Conservation (phyloP, 768 basidiomycete species). For the Cyclocybe cylindracea region DNA sequence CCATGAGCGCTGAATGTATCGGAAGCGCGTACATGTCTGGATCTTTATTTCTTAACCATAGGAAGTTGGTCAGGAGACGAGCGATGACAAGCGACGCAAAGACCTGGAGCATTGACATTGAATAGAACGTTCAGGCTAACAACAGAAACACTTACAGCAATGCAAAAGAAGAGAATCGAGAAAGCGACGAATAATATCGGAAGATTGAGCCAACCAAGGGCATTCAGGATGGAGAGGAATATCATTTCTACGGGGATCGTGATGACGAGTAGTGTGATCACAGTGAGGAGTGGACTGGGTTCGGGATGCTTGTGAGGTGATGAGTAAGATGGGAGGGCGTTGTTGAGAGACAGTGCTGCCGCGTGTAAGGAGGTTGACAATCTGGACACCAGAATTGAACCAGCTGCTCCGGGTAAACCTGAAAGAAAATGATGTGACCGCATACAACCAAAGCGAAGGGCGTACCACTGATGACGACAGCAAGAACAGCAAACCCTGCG, state of each 20-base stretch:
- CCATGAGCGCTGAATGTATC: slow-evolving; percentile 86
- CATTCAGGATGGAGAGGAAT: slow-evolving; percentile 67
- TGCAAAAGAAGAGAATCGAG: slow-evolving; percentile 71
- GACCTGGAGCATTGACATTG: slow-evolving; percentile 46
- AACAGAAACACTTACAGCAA: slow-evolving; percentile 55
- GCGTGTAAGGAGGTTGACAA: slow-evolving; percentile 88
- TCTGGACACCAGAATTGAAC: slow-evolving; percentile 88
- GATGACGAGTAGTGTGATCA: slow-evolving; percentile 69
- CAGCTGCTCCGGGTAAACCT: slow-evolving; percentile 88
- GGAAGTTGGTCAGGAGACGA: slow-evolving; percentile 62
- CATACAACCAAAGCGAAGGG: slow-evolving; percentile 3
- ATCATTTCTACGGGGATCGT: slow-evolving; percentile 80
- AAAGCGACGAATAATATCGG: slow-evolving; percentile 68
- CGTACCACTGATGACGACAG: slow-evolving; percentile 85
- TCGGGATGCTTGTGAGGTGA: slow-evolving; percentile 24
- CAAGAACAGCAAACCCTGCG: slow-evolving; percentile 84
- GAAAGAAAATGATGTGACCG: slow-evolving; percentile 1
- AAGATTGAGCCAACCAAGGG: slow-evolving; percentile 77
- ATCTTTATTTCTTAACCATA: slow-evolving; percentile 79
- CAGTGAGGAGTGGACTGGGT: slow-evolving; percentile 53
- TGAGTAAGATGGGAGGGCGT: slow-evolving; percentile 18
- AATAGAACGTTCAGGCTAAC: slow-evolving; percentile 2
- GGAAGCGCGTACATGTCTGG: slow-evolving; percentile 96
- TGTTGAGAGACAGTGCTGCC: slow-evolving; percentile 39
- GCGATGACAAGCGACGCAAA: slow-evolving; percentile 69